phyloP scores from a whole-genome alignment of 148 eudicot genomes.

The Diospyros kaki region DNA sequence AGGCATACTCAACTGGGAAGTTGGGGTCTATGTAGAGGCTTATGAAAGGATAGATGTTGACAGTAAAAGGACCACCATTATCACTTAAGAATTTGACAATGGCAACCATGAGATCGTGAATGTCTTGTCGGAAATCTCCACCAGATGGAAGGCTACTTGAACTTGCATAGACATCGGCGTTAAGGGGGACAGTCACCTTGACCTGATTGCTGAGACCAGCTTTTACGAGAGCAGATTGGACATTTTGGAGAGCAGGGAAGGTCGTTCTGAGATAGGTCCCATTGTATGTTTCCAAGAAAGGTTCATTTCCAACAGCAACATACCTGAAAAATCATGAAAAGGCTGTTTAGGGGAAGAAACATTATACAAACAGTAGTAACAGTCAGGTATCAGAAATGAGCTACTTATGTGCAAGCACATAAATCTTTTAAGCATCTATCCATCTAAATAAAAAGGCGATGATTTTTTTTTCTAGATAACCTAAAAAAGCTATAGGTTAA shows the following conservation, averaged over 20 bases:
- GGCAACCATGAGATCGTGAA: conserved; percentile 51
- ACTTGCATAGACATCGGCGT: conserved; percentile 71
- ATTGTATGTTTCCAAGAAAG: conserved; percentile 72
- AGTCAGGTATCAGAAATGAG: neutral
- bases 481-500: neutral
- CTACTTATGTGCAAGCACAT: neutral
- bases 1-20: conserved; percentile 84
- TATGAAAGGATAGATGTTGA: conserved; percentile 90
- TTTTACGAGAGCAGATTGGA: conserved; percentile 72
- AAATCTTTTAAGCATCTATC: neutral
- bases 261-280: conserved; percentile 75
- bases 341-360: neutral
- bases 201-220: conserved; percentile 57
- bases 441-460: too few species aligned
- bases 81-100: conserved; percentile 62
- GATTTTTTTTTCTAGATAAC: too few species aligned
- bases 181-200: conserved; percentile 69
- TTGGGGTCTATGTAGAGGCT: conserved; percentile 58
- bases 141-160: conserved; percentile 55
- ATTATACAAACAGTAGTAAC: neutral
- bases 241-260: conserved; percentile 75
- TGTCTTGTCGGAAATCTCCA: conserved; percentile 74
- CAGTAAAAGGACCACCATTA: conserved; percentile 69
- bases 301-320: conserved; percentile 95
- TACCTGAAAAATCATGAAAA: conserved; percentile 41